Percentiles rank a stretch among this genome's conserved stretches.
These are phyloP conservation scores for Ogataea pini DNA, from an alignment of 805 yeast genomes.

Conservation along the genomic window DNA sequence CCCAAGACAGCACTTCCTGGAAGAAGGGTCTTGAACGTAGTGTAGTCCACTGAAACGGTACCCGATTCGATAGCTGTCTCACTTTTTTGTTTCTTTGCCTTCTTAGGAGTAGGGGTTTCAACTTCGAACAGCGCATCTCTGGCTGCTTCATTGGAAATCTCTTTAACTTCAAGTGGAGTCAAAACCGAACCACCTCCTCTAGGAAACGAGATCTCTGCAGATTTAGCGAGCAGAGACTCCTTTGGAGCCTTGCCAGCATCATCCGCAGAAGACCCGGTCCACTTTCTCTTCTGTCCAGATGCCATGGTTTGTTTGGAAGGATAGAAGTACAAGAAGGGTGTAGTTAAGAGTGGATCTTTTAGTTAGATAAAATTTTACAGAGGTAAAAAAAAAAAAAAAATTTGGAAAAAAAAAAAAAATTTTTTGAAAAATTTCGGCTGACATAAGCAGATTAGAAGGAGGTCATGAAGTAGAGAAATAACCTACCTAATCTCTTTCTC, in stretches of 20 bases:
- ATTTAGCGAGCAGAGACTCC: constrained; percentile 26
- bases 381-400: neutral
- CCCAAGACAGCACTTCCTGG: constrained; percentile 81
- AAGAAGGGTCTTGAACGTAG: constrained; percentile 60
- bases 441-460: neutral
- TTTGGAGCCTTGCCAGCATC: constrained; percentile 24
- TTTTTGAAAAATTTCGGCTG: constrained; percentile 1
- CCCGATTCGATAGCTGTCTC: constrained; percentile 32
- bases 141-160: constrained; percentile 89
- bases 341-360: neutral
- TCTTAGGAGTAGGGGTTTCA: constrained; percentile 25
- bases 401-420: constrained; percentile 1
- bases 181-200: constrained; percentile 92
- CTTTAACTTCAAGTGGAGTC: constrained; percentile 87
- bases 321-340: neutral
- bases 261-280: constrained; percentile 42
- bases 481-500: too few species aligned
- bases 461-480: too few species aligned
- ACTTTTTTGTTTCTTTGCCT: constrained; percentile 30
- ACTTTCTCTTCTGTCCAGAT: constrained; percentile 44
- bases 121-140: constrained; percentile 75
- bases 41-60: constrained; percentile 55
- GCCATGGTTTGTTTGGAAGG: constrained; percentile 4
- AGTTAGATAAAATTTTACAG: neutral
- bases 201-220: constrained; percentile 70